phyloP scores from a whole-genome alignment of 257 asterid genomes.

The Solanum lycopersicoides region DNA sequence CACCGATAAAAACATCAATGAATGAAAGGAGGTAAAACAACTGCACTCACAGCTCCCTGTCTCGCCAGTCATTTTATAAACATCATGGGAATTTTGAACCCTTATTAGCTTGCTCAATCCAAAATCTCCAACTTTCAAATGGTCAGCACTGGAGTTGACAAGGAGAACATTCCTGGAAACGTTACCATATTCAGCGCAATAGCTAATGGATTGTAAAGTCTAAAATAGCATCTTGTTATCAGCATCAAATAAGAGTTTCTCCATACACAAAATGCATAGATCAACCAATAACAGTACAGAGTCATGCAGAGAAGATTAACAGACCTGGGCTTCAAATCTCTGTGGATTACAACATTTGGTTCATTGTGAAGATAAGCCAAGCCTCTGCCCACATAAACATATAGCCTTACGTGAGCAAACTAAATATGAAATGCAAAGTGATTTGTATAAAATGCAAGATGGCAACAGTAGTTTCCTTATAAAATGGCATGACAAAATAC shows the following conservation, averaged over 20 bases:
- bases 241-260: neutral
- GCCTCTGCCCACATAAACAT: conserved; percentile 55
- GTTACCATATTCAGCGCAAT: conserved; percentile 8
- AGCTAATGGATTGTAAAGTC: neutral
- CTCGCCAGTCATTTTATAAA: conserved; percentile 95
- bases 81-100: conserved; percentile 87
- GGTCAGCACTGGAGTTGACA: conserved; percentile 86
- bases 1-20: neutral
- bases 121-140: conserved; percentile 95
- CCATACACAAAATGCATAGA: neutral
- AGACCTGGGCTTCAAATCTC: conserved; percentile 96
- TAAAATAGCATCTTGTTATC: neutral
- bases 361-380: conserved; percentile 98
- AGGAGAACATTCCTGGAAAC: conserved; percentile 86
- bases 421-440: neutral
- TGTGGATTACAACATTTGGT: conserved; percentile 91
- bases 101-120: conserved; percentile 90
- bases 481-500: neutral
- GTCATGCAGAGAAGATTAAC: conserved; percentile 12
- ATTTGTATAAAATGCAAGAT: neutral
- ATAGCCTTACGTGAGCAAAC: neutral
- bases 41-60: conserved; percentile 95
- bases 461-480: neutral
- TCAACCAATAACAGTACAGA: neutral
- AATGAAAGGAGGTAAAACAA: neutral